Evolutionary conservation across 768 basidiomycete genomes (phyloP).

Genomic region (Trametes villosa): DNA sequence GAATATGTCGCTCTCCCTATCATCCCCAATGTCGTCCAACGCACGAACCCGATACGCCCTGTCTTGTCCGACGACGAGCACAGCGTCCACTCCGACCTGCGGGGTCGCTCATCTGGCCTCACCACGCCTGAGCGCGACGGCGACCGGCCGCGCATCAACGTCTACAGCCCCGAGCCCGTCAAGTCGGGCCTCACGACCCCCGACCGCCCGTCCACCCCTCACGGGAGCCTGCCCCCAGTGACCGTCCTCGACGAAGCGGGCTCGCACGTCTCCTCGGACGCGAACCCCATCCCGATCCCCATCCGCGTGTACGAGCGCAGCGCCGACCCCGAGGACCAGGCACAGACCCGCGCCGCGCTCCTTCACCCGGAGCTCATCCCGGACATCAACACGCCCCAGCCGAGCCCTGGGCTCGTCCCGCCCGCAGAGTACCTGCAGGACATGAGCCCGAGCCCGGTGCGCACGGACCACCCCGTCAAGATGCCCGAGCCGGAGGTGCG

Average conservation of each 20-base stretch:
- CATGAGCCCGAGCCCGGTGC: constrained; percentile 4
- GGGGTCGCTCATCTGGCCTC: constrained; percentile 24
- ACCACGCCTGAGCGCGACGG: constrained; percentile 27
- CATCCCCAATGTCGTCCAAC: constrained; percentile 26
- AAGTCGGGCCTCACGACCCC: constrained; percentile 26
- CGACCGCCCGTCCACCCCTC: constrained; percentile 20
- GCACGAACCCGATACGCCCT: constrained; percentile 1
- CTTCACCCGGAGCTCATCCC: constrained; percentile 22
- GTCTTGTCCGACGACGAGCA: constrained; percentile 20
- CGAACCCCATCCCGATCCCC: constrained; percentile 24
- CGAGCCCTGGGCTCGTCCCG: constrained; percentile 21
- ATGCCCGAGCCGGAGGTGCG: constrained; percentile 23
- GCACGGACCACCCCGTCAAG: constrained; percentile 23
- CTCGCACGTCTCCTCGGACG: constrained; percentile 19
- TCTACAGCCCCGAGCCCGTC: constrained; percentile 20
- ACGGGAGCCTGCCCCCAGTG: constrained; percentile 19
- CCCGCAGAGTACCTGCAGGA: constrained; percentile 16
- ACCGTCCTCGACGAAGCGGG: constrained; percentile 24
- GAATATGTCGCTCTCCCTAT: constrained; percentile 30
- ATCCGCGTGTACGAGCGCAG: constrained; percentile 18
- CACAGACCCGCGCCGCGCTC: constrained; percentile 12
- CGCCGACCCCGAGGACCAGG: constrained; percentile 9
- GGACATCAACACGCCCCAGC: constrained; percentile 18
- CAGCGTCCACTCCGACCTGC: constrained; percentile 15
- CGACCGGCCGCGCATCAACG: constrained; percentile 19